A percentile compares a stretch with the other conserved stretches of the same genome.
phyloP scores from a whole-genome alignment of 257 asterid genomes.

The Catharanthus roseus region DNA sequence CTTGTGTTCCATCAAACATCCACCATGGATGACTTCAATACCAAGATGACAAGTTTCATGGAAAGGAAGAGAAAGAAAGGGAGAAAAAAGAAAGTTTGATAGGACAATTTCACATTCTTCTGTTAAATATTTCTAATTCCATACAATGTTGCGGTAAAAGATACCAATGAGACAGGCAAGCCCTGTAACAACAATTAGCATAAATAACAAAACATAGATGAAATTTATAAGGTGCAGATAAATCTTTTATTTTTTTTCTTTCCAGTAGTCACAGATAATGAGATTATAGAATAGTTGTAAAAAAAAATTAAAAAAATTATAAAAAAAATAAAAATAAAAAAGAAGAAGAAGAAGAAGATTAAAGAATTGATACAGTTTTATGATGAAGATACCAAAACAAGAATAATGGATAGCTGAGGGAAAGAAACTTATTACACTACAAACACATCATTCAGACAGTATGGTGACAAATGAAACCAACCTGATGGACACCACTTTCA shows the following conservation, averaged over 20 bases:
- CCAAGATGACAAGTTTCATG: background rate
- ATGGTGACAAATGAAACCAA: constrained; percentile 18
- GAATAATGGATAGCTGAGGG: background rate
- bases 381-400: background rate
- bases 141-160: background rate
- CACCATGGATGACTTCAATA: background rate
- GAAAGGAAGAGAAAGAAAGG: background rate
- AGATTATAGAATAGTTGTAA: too few species aligned
- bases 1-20: background rate
- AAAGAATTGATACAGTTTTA: too few species aligned
- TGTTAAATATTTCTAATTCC: background rate
- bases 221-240: background rate
- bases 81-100: background rate
- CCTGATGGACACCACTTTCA: constrained; percentile 99
- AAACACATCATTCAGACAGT: background rate
- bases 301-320: too few species aligned
- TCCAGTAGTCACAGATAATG: too few species aligned
- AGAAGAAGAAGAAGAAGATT: too few species aligned
- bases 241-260: background rate
- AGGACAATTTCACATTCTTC: background rate
- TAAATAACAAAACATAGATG: too few species aligned
- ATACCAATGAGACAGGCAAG: background rate
- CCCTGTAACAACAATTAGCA: background rate
- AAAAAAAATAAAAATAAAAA: too few species aligned
- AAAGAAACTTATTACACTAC: background rate